Conservation (phyloP, 1,139 yeast species). For the Blastobotrys elegans region DNA sequence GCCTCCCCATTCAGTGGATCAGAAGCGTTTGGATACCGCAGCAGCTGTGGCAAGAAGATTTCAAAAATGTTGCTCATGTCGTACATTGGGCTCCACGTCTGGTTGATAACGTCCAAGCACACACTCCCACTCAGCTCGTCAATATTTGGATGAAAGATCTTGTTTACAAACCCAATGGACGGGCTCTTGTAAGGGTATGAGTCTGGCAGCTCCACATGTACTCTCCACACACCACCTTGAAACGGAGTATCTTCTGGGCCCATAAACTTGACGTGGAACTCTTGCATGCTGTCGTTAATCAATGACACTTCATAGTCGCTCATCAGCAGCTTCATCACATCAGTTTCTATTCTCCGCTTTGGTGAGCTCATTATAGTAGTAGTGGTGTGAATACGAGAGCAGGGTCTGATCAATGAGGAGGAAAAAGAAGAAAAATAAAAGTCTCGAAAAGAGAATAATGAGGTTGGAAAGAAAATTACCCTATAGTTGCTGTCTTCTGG, state of each 20-base stretch:
- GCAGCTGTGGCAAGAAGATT: slow-evolving; percentile 84
- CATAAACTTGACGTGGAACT: slow-evolving; percentile 75
- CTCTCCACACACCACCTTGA: slow-evolving; percentile 85
- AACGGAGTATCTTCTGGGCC: slow-evolving; percentile 92
- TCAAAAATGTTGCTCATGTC: slow-evolving; percentile 78
- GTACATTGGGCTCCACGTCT: slow-evolving; percentile 98
- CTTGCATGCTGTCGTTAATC: slow-evolving; percentile 86
- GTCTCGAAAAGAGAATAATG: no score
- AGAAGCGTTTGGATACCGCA: slow-evolving; percentile 88
- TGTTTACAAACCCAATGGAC: slow-evolving; percentile 87
- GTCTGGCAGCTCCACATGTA: slow-evolving; percentile 91
- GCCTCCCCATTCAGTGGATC: slow-evolving; percentile 95
- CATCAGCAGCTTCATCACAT: slow-evolving; percentile 96
- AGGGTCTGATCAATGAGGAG: no score
- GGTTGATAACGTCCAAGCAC: slow-evolving; percentile 93
- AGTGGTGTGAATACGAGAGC: no score
- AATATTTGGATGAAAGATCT: slow-evolving; percentile 84
- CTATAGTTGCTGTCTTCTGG: no score
- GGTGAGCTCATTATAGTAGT: slow-evolving; percentile 52
- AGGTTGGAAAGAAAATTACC: no score
- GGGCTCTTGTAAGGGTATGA: slow-evolving; percentile 96
- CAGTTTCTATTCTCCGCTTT: slow-evolving; percentile 89
- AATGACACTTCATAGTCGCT: slow-evolving; percentile 87
- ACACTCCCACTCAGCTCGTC: slow-evolving; percentile 82
- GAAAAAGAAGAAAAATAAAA: no score